Evolutionary conservation across 139 green algal species (phyloP).

Genomic region (Chlamydomonas sp.): DNA sequence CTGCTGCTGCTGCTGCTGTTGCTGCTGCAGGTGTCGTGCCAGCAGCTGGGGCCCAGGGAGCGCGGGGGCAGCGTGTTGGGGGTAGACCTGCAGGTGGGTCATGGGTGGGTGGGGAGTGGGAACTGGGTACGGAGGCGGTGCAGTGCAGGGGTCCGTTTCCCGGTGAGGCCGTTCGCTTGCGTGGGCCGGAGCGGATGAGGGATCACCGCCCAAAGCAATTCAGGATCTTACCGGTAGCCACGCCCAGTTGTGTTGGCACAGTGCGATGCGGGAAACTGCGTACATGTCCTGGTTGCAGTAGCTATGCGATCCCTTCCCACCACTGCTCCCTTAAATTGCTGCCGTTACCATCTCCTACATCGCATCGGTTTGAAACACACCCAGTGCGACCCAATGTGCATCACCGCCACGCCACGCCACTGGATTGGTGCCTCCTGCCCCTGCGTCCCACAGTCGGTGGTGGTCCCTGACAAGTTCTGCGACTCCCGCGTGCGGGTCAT

Average conservation of each 20-base stretch:
- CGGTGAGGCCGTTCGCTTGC: no score
- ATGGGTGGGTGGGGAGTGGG: background rate
- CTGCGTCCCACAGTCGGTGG: slow-evolving; percentile 52
- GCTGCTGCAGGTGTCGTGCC: slow-evolving; percentile 74
- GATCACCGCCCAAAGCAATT: no score
- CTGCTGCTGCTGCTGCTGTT: no score
- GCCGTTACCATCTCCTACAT: no score
- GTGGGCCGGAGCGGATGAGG: no score
- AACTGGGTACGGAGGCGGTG: background rate
- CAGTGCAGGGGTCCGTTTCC: background rate
- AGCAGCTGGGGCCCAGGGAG: slow-evolving; percentile 72
- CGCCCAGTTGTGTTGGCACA: no score
- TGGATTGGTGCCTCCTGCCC: background rate
- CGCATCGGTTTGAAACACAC: no score
- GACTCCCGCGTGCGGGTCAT: slow-evolving; percentile 76
- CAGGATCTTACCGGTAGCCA: no score
- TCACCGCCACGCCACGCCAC: background rate
- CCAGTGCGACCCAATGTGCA: background rate
- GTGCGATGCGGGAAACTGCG: no score
- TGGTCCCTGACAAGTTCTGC: slow-evolving; percentile 62
- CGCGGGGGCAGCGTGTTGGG: slow-evolving; percentile 77
- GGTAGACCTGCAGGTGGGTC: slow-evolving; percentile 73
- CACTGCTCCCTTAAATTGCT: no score
- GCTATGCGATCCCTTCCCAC: no score
- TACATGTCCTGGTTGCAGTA: no score